A percentile compares a stretch with the other conserved stretches of the same genome.
Conservation (phyloP, 306 rosid species). For the Sophora flavescens region DNA sequence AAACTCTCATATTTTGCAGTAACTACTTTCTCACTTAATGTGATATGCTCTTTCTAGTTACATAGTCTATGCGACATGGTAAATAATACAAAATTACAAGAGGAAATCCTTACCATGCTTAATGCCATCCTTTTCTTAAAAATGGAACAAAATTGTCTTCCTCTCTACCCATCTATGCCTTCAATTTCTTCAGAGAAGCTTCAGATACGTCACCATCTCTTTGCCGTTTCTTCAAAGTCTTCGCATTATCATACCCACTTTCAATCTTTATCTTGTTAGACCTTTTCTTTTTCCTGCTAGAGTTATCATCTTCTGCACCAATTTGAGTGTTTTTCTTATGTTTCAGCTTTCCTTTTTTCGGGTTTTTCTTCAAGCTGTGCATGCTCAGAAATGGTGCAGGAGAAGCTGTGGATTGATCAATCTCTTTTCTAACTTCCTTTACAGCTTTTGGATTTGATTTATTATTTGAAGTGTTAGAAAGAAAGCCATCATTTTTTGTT, state of each 20-base stretch:
- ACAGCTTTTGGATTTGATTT: slow-evolving; percentile 55
- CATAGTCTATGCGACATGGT: slow-evolving; percentile 21
- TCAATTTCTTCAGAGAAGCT: slow-evolving; percentile 48
- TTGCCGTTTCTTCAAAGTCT: slow-evolving; percentile 48
- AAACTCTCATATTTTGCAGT: slow-evolving; percentile 33
- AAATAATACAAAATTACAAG: slow-evolving; percentile 43
- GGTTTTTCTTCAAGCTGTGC: slow-evolving; percentile 57
- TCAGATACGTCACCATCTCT: slow-evolving; percentile 45
- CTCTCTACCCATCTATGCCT: slow-evolving; percentile 39
- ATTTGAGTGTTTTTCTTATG: slow-evolving; percentile 47
- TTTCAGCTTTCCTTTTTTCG: slow-evolving; percentile 50
- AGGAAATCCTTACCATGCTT: slow-evolving; percentile 22
- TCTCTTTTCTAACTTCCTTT: slow-evolving; percentile 73
- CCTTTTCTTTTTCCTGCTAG: slow-evolving; percentile 48
- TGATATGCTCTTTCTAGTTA: slow-evolving; percentile 26
- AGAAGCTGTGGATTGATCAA: slow-evolving; percentile 62
- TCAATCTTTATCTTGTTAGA: slow-evolving; percentile 47
- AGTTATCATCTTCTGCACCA: slow-evolving; percentile 48
- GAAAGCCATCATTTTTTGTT: slow-evolving; percentile 55
- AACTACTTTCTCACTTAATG: slow-evolving; percentile 4
- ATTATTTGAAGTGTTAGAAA: slow-evolving; percentile 54
- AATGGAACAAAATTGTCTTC: neutral
- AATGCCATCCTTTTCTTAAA: slow-evolving; percentile 1
- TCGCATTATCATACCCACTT: slow-evolving; percentile 41
- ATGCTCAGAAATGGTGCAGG: slow-evolving; percentile 70